Percentiles rank a stretch among this genome's conserved stretches.
phyloP scores from a whole-genome alignment of 345 rosid species.

The Brassica juncea region DNA sequence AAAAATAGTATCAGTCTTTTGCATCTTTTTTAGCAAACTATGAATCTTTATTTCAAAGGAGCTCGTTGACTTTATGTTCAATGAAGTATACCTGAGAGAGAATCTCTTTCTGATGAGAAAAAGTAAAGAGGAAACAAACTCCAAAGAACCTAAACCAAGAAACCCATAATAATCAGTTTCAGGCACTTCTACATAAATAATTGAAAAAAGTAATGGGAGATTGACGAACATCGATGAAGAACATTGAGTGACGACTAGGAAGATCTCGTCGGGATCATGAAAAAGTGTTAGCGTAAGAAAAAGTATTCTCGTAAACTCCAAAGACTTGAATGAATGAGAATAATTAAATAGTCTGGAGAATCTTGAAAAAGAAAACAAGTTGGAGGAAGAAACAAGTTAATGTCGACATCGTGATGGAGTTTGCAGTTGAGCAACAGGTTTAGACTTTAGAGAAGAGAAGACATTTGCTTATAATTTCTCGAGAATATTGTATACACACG shows the following conservation, averaged over 20 bases:
- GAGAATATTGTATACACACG: conserved; percentile 20
- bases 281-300: not conserved
- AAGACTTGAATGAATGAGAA: not conserved
- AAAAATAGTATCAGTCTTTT: not conserved
- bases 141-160: conserved; percentile 43
- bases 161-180: conserved; percentile 15
- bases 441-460: conserved; percentile 2
- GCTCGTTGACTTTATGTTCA: not conserved
- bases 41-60: not conserved
- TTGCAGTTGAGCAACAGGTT: conserved; percentile 19
- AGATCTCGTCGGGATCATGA: conserved; percentile 31
- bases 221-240: conserved; percentile 40
- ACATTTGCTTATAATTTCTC: not conserved
- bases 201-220: not conserved
- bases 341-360: not conserved
- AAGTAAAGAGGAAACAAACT: conserved; percentile 33
- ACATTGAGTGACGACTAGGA: conserved; percentile 18
- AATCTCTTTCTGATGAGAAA: conserved; percentile 33
- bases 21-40: not conserved
- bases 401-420: conserved; percentile 35
- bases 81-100: conserved; percentile 50
- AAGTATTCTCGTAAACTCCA: not conserved
- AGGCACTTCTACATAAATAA: not conserved
- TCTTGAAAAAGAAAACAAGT: conserved; percentile 9
- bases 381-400: conserved; percentile 18